Base-by-base conservation (phyloP, 2,329 filamentous ascomycete species). In the Monilinia laxa region DNA sequence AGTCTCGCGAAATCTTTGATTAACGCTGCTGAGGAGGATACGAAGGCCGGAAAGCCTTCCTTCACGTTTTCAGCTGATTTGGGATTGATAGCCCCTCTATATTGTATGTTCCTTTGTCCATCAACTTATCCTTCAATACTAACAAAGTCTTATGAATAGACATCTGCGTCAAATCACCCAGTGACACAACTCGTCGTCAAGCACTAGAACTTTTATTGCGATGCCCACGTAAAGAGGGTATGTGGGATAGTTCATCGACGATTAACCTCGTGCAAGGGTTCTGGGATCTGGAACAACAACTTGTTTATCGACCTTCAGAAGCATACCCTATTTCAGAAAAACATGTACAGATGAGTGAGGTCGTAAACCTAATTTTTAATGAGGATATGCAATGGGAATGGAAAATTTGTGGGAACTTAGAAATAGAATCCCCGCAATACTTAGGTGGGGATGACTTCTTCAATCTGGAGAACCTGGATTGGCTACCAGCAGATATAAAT, bases 41-140 rank as follows among this genome's bases (percentile, higher is more conserved):
- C 68, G 14, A 70, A 67, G 60, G 63, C 57, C 10, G 73, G 72
- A 5, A 72, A 71, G 62, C 58, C 70, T 16, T 28, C 69, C 5
- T 65, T 73, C 11, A 72, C 71, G 1, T 76, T 76, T 49, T 73
- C 71, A 14, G 70, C 74, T 0, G 75, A 76, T 53, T 62, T 75
- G 1, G 74, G 73, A 0, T 52, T 76, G 16, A 67, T 76, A 4
- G 74, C 70, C 3, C 74, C 75, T 1, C 60, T 76, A 12, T 76
- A 74, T 59, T 76, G 72, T 62, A 66, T n/a, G 49, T 28, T 6
- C 5, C 3, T 54, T 28, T 9, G 1, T 20, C 18, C 2, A 38
- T n/a, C 16, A 18, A 2, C 12, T 40, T n/a, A 2, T 56, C 14
- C 25, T 40, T 7, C 6, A 14, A 42, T 23, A 51, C 45, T 60